Evolutionary conservation across 768 basidiomycete genomes (phyloP), one percentile per base, ranked within the genome.

Genomic region (Rhizopogon vinicolor): DNA sequence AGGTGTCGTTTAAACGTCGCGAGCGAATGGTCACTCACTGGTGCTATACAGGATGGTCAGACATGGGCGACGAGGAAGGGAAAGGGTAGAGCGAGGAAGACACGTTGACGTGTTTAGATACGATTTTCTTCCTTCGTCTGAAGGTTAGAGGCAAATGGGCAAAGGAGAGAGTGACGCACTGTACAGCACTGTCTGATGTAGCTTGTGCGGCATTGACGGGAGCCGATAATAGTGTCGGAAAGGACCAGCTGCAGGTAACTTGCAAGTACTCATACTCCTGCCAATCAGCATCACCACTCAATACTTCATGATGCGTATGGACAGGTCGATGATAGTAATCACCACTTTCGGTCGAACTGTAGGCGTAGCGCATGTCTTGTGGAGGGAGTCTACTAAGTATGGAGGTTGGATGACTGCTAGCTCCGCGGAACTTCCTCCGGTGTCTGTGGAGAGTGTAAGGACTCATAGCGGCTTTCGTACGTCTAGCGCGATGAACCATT

Each of bases 241-340:
- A 22, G 22, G 22, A 2, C 22, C 22, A 22, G 22, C 22, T 22
- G 22, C 22, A 22, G 22, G 22, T 22, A 2, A 22, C 22, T 22
- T 22, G 22, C 22, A 22, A 22, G 22, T 22, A 22, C 22, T 66
- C 66, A 57, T 66, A 74, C 59, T 61, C 68, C 37, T 59, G 62
- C 62, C 69, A 70, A 28, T 53, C 57, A 50, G 45, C 45, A n/a
- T 60, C 67, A 44, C 73, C 75, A 63, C 31, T 62, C 67, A 7
- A 69, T 45, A 65, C 68, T 56, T 70, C 70, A 41, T 33, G 65
- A 45, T 67, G 70, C 2, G 61, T 53, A 37, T 62, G 66, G 8
- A 69, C 67, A 10, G 55, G 59, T 5, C 63, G 60, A 35, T 55
- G 51, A 25, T 57, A 7, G 39, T 58, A 58, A 19, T 12, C 25